Percentiles rank a stretch among this genome's conserved stretches.
Evolutionary conservation across 2,329 filamentous ascomycete genomes (phyloP).

Genomic region (Polychaeton citri): DNA sequence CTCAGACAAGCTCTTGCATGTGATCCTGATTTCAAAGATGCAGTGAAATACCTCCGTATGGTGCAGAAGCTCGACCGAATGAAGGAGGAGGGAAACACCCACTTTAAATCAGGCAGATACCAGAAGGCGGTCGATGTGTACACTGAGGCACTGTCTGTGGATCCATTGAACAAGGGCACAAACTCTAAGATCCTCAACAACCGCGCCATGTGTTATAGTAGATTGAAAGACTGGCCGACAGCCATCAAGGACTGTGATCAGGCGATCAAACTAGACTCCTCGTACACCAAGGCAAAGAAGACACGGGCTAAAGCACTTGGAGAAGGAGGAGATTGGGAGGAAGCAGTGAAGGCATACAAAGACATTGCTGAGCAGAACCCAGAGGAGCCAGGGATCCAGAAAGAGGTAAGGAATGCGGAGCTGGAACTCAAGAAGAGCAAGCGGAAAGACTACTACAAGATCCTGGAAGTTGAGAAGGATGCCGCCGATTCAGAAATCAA

Average conservation of each 20-base stretch:
- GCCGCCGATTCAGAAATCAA: constrained; percentile 79
- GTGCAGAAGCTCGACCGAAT: constrained; percentile 86
- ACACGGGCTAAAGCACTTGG: constrained; percentile 86
- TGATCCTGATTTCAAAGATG: constrained; percentile 82
- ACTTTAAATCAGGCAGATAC: constrained; percentile 77
- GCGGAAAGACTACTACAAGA: constrained; percentile 98
- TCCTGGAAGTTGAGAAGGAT: constrained; percentile 76
- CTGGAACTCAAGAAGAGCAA: constrained; percentile 95
- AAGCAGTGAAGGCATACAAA: constrained; percentile 81
- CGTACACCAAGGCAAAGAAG: constrained; percentile 82
- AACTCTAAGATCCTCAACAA: constrained; percentile 95
- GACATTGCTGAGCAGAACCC: constrained; percentile 70
- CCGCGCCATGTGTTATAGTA: constrained; percentile 69
- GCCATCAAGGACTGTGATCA: constrained; percentile 78
- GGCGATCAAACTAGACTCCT: constrained; percentile 68
- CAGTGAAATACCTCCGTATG: constrained; percentile 75
- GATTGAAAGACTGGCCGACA: constrained; percentile 69
- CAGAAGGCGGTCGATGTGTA: constrained; percentile 76
- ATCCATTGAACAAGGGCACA: constrained; percentile 77
- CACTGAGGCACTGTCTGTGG: constrained; percentile 66
- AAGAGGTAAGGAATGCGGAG: constrained; percentile 81
- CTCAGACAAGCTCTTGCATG: constrained; percentile 81
- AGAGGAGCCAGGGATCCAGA: constrained; percentile 62
- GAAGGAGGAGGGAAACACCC: constrained; percentile 83
- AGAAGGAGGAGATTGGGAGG: constrained; percentile 79